A percentile compares a stretch with the other conserved stretches of the same genome.
phyloP scores from a whole-genome alignment of 164 flowering plant genomes.

The Euptelea pleiosperma region DNA sequence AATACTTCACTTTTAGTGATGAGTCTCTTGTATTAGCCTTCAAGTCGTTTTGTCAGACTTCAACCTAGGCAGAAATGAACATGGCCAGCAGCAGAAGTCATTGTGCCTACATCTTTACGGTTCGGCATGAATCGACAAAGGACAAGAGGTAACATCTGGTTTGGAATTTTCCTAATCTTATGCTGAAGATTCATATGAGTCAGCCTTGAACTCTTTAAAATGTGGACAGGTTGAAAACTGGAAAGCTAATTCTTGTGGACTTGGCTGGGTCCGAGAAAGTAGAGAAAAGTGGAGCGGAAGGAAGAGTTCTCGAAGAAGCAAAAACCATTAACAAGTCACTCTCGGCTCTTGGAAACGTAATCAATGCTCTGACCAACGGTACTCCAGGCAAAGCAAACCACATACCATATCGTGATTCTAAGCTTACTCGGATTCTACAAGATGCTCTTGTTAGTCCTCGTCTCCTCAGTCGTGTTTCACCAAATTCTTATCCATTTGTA shows the following conservation, averaged over 20 bases:
- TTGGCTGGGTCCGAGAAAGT: conserved; percentile 94
- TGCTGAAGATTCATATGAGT: conserved; percentile 1
- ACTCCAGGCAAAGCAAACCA: conserved; percentile 55
- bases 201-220: background rate
- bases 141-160: conserved; percentile 46
- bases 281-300: conserved; percentile 91
- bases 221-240: conserved; percentile 46
- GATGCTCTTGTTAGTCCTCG: conserved; percentile 65
- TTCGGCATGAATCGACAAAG: conserved; percentile 41
- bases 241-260: conserved; percentile 79
- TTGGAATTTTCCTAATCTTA: background rate
- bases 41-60: conserved; percentile 13
- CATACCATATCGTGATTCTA: conserved; percentile 84
- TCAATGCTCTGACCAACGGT: conserved; percentile 68
- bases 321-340: conserved; percentile 86
- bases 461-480: no score
- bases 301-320: conserved; percentile 88
- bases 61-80: conserved; percentile 69
- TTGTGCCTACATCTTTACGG: conserved; percentile 59
- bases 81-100: conserved; percentile 91
- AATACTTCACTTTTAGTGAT: background rate
- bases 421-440: conserved; percentile 78
- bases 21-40: conserved; percentile 1
- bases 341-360: conserved; percentile 83
- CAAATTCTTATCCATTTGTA: background rate